Evolutionary conservation across 2,329 filamentous ascomycete species (phyloP).

Genomic region (Talaromyces amestolkiae): DNA sequence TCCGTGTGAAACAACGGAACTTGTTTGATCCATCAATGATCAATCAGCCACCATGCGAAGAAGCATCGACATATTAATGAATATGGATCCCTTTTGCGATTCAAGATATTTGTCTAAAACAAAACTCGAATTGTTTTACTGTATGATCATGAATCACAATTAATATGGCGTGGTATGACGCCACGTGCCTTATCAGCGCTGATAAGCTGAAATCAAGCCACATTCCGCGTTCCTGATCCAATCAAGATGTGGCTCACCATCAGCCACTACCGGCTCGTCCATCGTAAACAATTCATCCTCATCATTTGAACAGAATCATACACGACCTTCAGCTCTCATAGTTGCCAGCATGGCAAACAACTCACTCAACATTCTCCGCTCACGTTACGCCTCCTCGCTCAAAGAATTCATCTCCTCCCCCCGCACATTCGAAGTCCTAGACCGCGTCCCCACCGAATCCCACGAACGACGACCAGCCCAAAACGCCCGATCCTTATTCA

Average conservation of each 20-base stretch:
- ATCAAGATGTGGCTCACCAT: conserved; percentile 1
- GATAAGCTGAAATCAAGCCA: conserved; percentile 4
- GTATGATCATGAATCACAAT: neutral
- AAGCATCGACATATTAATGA: neutral
- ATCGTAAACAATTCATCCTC: neutral
- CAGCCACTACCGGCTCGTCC: neutral
- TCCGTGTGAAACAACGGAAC: neutral
- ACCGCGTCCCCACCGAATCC: conserved; percentile 25
- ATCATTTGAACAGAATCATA: neutral
- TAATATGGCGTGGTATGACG: neutral
- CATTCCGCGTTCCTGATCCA: neutral
- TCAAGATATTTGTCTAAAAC: neutral
- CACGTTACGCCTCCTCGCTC: conserved; percentile 41
- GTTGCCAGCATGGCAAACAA: neutral
- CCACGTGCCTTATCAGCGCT: conserved; percentile 6
- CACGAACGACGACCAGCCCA: conserved; percentile 19
- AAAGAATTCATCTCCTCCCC: conserved; percentile 44
- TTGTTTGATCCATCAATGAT: neutral
- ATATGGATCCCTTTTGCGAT: neutral
- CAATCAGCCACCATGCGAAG: neutral
- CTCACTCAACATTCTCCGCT: conserved; percentile 29
- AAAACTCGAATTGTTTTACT: neutral
- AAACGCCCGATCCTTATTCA: conserved; percentile 50
- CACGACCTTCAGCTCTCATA: neutral
- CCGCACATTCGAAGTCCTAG: conserved; percentile 34